These are phyloP conservation scores for Sporobolomyces phaffii DNA, from an alignment of 768 basidiomycete genomes.

Conservation along the genomic window DNA sequence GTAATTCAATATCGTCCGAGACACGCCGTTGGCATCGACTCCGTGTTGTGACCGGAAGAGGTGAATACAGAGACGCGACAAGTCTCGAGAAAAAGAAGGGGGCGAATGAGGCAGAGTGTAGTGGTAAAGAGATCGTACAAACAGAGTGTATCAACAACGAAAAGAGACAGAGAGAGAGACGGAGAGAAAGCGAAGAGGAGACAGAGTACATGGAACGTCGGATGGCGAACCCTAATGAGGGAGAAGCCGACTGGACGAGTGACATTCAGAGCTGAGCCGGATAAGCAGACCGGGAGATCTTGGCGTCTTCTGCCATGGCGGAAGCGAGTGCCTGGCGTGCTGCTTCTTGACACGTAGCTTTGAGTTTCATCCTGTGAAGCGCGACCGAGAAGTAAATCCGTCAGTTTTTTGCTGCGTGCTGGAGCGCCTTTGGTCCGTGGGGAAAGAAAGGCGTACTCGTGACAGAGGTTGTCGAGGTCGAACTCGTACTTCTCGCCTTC, in stretches of 20 bases:
- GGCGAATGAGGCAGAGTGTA: too few species aligned
- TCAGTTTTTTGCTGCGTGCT: background rate
- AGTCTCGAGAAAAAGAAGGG: too few species aligned
- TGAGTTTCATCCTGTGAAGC: constrained; percentile 31
- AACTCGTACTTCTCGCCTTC: constrained; percentile 17
- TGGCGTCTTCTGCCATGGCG: constrained; percentile 32
- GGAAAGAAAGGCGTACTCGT: background rate
- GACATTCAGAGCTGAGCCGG: constrained; percentile 1
- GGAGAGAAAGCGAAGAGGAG: background rate
- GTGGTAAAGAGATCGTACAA: background rate
- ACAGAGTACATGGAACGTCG: background rate
- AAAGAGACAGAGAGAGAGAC: too few species aligned
- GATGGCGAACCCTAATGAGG: too few species aligned
- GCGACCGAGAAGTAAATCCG: background rate
- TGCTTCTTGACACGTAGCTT: constrained; percentile 36
- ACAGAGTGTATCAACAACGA: constrained; percentile 10
- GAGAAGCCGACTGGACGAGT: background rate
- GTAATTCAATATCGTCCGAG: too few species aligned
- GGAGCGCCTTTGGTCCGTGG: background rate
- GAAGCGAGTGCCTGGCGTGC: constrained; percentile 23
- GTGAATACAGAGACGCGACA: too few species aligned
- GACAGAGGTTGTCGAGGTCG: background rate
- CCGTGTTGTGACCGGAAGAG: too few species aligned
- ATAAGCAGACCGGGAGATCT: background rate
- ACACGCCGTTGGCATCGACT: too few species aligned